These are phyloP conservation scores for Talaromyces wortmannii DNA, from an alignment of 495 filamentous ascomycete species.

Conservation along the genomic window DNA sequence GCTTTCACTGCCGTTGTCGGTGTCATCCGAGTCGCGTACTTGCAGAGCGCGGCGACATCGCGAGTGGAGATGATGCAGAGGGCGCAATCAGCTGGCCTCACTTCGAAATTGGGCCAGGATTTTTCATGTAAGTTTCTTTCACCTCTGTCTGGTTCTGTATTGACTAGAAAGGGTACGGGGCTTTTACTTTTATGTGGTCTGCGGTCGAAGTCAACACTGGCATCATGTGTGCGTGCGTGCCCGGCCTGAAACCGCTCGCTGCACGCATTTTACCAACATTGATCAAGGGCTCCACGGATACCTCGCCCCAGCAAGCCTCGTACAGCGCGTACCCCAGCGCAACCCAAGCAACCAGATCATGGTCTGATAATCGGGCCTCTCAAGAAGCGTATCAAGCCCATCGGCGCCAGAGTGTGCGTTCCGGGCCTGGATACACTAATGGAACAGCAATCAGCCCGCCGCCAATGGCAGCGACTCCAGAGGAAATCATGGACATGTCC, in stretches of 20 bases:
- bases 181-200: constrained; percentile 86
- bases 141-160: background rate
- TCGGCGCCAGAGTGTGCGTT: constrained; percentile 7
- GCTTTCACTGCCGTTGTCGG: constrained; percentile 84
- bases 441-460: background rate
- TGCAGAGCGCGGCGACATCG: constrained; percentile 61
- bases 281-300: constrained; percentile 46
- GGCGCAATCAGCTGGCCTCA: background rate
- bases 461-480: background rate
- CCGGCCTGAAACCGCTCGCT: constrained; percentile 80
- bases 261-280: constrained; percentile 67
- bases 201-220: constrained; percentile 86
- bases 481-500: constrained; percentile 18
- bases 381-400: constrained; percentile 10
- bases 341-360: constrained; percentile 1
- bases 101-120: constrained; percentile 25
- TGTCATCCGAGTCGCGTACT: constrained; percentile 82
- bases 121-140: constrained; percentile 42
- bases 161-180: constrained; percentile 56
- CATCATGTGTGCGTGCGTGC: constrained; percentile 82
- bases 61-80: constrained; percentile 15
- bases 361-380: background rate
- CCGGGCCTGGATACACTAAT: background rate
- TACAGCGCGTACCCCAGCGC: constrained; percentile 5
- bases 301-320: constrained; percentile 5